Evolutionary conservation across 441 rosid genomes (phyloP).

Genomic region (Bruguiera hainesii): DNA sequence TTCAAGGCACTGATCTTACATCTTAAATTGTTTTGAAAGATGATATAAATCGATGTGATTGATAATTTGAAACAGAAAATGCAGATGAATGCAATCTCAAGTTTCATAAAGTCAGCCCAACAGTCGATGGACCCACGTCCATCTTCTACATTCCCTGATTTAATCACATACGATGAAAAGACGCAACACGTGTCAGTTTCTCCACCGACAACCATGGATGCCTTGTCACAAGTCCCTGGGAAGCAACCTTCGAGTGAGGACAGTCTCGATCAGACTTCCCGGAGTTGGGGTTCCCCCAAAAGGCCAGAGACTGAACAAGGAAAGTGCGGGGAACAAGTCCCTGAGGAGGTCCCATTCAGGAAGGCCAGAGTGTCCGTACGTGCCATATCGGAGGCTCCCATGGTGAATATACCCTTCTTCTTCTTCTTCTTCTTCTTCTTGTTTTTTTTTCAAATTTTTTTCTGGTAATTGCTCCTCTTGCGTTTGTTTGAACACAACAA

Average conservation of each 20-base stretch:
- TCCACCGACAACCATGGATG: conserved; percentile 35
- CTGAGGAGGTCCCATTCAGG: conserved; percentile 50
- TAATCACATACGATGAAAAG: conserved; percentile 35
- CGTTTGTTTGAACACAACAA: no score
- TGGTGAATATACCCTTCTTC: conserved; percentile 29
- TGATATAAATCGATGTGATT: conserved; percentile 1
- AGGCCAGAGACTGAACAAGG: conserved; percentile 42
- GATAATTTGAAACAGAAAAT: conserved; percentile 25
- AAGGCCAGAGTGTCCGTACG: conserved; percentile 89
- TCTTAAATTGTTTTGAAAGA: not conserved
- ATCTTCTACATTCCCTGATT: conserved; percentile 30
- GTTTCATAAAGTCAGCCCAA: conserved; percentile 28
- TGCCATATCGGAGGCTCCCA: conserved; percentile 78
- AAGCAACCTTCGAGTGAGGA: conserved; percentile 28
- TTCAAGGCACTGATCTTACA: not conserved
- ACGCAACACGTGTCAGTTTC: conserved; percentile 31
- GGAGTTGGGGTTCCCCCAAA: conserved; percentile 40
- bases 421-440: not conserved
- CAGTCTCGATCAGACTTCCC: conserved; percentile 34
- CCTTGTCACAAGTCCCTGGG: conserved; percentile 31
- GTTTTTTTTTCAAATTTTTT: no score
- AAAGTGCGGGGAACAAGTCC: conserved; percentile 38
- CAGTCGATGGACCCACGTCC: conserved; percentile 37
- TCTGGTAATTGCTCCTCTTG: not conserved
- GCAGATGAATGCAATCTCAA: conserved; percentile 25